phyloP scores from a whole-genome alignment of 495 filamentous ascomycete species.

The Hypoxylon rickii region DNA sequence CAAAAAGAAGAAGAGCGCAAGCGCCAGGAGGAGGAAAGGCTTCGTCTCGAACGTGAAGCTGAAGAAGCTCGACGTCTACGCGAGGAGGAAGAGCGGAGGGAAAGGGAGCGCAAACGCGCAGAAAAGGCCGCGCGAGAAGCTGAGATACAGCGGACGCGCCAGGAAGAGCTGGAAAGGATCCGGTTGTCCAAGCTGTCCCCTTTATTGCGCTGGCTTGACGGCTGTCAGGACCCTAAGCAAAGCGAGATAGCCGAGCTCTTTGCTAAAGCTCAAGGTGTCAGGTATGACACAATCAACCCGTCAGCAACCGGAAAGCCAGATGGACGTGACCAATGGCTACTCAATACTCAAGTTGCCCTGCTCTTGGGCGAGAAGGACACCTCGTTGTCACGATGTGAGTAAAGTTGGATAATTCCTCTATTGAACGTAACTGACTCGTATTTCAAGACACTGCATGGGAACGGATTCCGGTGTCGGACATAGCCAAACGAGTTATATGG shows the following conservation, averaged over 20 bases:
- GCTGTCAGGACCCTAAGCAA: conserved; percentile 51
- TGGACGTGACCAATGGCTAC: conserved; percentile 71
- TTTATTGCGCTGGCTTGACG: conserved; percentile 58
- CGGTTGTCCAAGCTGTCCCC: conserved; percentile 56
- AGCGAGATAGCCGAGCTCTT: conserved; percentile 55
- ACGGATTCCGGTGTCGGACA: conserved; percentile 49
- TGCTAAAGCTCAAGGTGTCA: conserved; percentile 53
- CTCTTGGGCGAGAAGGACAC: conserved; percentile 78
- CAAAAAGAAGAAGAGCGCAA: conserved; percentile 44
- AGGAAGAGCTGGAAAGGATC: conserved; percentile 51
- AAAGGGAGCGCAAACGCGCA: conserved; percentile 46
- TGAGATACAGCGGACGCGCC: conserved; percentile 49
- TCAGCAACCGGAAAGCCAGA: conserved; percentile 50
- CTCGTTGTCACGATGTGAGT: conserved; percentile 71
- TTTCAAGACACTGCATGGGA: conserved; percentile 72
- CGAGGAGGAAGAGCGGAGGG: conserved; percentile 47
- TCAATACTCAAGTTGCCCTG: conserved; percentile 75
- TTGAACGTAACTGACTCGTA: no score
- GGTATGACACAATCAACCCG: conserved; percentile 58
- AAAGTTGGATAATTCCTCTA: no score
- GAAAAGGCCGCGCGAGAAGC: conserved; percentile 64
- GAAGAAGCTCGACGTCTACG: conserved; percentile 50
- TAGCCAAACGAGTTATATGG: conserved; percentile 57
- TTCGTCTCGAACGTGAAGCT: conserved; percentile 50
- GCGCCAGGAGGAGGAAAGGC: conserved; percentile 44